Base-by-base conservation (phyloP, 2,329 filamentous ascomycete genomes). In the Seiridium unicorne region DNA sequence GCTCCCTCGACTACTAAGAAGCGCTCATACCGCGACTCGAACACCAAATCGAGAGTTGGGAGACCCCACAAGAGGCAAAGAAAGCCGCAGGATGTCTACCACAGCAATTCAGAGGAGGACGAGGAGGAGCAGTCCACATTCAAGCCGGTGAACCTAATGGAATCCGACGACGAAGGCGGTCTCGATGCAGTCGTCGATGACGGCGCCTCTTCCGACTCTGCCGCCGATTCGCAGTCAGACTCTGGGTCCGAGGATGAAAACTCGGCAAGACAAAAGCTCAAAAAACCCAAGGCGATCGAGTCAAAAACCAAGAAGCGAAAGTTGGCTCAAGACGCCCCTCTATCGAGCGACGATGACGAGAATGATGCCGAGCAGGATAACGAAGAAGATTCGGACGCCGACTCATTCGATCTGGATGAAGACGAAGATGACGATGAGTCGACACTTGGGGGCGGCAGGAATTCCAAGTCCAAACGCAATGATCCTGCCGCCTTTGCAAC, bases 401-500 rank as follows among this genome's bases (percentile, higher is more conserved):
- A 69, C 11, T 73, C 71, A 32, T 72, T 69, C 49, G 75, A 74
- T 2, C 76, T 78, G 5, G 74, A 77, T 10, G 75, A 70, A 34
- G 70, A 75, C 44, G 77, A 79, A 10, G 77, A 79, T 26, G 76
- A 76, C 44, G 73, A 75, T 55, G 75, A 75, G 51, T 73, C 71
- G 48, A 69, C 65, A 60, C 72, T 70, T 34, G 72, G 69, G 8
- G 69, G 66, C 44, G 66, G 67, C 8, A 46, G 63, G 10, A 72
- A 66, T 51, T 76, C 71, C 44, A 90, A 87, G 69, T 87, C 88
- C 11, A 98, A 98, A 78, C 89, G 93, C 71, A 96, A 97, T 77
- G 94, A 99, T 75, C 93, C 95, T 3, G 81, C 84, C 64, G 93
- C 92, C 57, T 98, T 99, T 74, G 92, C 94, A 32, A 96, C 89